phyloP scores from a whole-genome alignment of 2,329 filamentous ascomycete genomes.

The Aquanectria penicillioides region DNA sequence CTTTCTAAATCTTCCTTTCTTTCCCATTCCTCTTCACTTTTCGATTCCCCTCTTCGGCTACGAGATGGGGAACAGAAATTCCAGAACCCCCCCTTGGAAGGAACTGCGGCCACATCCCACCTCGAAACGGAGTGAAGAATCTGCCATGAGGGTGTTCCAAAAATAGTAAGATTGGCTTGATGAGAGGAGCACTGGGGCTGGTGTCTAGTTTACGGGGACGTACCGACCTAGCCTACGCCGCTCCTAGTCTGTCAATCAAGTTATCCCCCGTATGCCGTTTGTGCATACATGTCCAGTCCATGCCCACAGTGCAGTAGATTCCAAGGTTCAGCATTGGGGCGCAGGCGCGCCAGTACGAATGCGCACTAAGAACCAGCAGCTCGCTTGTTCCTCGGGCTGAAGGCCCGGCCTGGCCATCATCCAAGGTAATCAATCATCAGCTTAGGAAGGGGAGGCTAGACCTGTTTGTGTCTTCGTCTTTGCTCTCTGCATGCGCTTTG shows the following conservation, averaged over 20 bases:
- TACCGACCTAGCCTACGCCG: background rate
- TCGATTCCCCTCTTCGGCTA: constrained; percentile 3
- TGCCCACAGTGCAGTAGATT: background rate
- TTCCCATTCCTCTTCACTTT: too few species aligned
- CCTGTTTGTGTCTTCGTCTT: background rate
- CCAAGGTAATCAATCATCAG: constrained; percentile 14
- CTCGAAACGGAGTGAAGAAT: constrained; percentile 36
- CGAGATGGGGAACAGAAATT: constrained; percentile 21
- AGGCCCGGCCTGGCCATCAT: constrained; percentile 1
- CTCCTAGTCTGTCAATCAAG: too few species aligned
- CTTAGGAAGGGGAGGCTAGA: constrained; percentile 11
- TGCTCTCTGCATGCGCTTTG: constrained; percentile 5
- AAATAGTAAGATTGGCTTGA: constrained; percentile 41
- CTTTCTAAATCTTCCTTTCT: too few species aligned
- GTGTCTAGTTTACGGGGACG: constrained; percentile 10
- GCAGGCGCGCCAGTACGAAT: constrained; percentile 21
- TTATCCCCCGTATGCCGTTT: too few species aligned
- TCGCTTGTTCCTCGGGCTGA: background rate
- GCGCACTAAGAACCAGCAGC: background rate
- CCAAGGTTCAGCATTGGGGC: constrained; percentile 26
- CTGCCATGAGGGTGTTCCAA: constrained; percentile 35
- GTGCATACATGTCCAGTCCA: too few species aligned
- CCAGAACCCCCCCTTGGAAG: constrained; percentile 24
- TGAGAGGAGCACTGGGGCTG: constrained; percentile 31
- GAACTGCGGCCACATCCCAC: constrained; percentile 28